Conservation (phyloP, 2,329 filamentous ascomycete genomes). For the Macroventuria anomochaeta region DNA sequence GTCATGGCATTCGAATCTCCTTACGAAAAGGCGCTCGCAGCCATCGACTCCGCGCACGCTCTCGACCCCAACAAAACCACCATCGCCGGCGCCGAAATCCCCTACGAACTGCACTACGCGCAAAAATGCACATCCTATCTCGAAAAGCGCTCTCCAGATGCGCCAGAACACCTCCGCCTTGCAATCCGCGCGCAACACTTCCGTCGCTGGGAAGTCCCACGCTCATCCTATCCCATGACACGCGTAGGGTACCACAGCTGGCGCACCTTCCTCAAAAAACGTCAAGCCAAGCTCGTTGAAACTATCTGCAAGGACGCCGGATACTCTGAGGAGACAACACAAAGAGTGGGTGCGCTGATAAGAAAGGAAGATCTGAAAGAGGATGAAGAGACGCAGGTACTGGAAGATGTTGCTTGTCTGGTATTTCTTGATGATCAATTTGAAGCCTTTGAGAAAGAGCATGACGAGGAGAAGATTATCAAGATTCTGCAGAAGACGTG, state of each 20-base stretch:
- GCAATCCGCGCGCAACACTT: slow-evolving; percentile 88
- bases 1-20: slow-evolving; percentile 14
- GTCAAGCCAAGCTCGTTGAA: slow-evolving; percentile 68
- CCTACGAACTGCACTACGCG: slow-evolving; percentile 85
- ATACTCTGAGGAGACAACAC: slow-evolving; percentile 61
- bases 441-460: slow-evolving; percentile 75
- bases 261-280: slow-evolving; percentile 75
- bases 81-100: slow-evolving; percentile 55
- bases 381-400: slow-evolving; percentile 71
- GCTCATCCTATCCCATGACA: slow-evolving; percentile 74
- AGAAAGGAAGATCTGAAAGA: slow-evolving; percentile 75
- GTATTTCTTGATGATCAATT: slow-evolving; percentile 90
- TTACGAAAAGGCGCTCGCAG: slow-evolving; percentile 60
- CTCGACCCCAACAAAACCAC: slow-evolving; percentile 67
- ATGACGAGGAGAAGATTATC: slow-evolving; percentile 80
- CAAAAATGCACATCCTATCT: slow-evolving; percentile 80
- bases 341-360: slow-evolving; percentile 72
- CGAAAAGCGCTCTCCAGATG: slow-evolving; percentile 62
- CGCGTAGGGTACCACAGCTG: slow-evolving; percentile 80
- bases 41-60: slow-evolving; percentile 77
- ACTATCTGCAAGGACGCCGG: slow-evolving; percentile 61
- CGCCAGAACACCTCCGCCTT: slow-evolving; percentile 71
- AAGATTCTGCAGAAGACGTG: slow-evolving; percentile 52
- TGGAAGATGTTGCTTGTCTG: slow-evolving; percentile 86
- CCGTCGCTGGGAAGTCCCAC: slow-evolving; percentile 82